These are phyloP conservation scores for Globomyces pollinis-pini DNA, from an alignment of 192 early-diverging fungal genomes.

Conservation along the genomic window DNA sequence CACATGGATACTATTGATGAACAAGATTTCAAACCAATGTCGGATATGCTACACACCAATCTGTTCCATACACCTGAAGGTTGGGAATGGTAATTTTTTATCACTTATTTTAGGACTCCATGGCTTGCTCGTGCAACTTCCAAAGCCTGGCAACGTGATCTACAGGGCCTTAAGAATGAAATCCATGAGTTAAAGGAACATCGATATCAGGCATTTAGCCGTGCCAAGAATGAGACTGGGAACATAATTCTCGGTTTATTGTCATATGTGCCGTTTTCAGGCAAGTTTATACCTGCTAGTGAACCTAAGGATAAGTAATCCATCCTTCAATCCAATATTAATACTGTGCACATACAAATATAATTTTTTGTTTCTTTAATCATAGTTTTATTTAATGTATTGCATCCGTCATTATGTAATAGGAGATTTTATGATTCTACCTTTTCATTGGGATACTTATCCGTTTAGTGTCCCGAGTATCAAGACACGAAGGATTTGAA, in stretches of 20 bases:
- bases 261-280: constrained; percentile 2
- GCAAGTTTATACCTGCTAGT: constrained; percentile 1
- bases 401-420: too few species aligned
- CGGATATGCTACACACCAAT: not conserved
- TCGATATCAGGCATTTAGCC: not conserved
- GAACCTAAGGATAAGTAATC: too few species aligned
- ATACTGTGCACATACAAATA: too few species aligned
- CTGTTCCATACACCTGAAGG: constrained; percentile 2
- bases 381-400: too few species aligned
- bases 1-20: not conserved
- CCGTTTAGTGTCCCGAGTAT: too few species aligned
- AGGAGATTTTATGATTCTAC: too few species aligned
- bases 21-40: not conserved
- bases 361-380: too few species aligned
- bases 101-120: too few species aligned
- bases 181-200: not conserved
- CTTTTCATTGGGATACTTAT: too few species aligned
- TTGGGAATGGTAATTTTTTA: constrained; percentile 6
- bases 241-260: not conserved
- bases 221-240: constrained; percentile 1
- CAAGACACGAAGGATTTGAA: too few species aligned
- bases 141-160: not conserved
- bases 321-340: too few species aligned
- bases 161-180: not conserved
- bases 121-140: not conserved